A percentile compares a stretch with the other conserved stretches of the same genome.
Evolutionary conservation across 768 basidiomycete genomes (phyloP).

Genomic region (Melanogaster broomeanus): DNA sequence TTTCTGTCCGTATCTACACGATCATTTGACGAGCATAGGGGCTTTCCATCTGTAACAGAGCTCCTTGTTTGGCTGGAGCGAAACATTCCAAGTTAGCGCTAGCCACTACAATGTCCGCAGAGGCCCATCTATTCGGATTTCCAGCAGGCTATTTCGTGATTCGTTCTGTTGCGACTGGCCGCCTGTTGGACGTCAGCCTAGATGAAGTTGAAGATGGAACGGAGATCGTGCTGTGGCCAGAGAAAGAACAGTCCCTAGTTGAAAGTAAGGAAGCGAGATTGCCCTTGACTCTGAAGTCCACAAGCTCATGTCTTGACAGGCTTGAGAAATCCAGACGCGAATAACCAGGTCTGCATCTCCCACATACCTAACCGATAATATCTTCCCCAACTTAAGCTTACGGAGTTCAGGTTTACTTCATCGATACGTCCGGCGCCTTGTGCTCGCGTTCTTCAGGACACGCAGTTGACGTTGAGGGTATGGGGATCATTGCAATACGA

Average conservation of each 20-base stretch:
- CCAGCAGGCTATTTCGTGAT: slow-evolving; percentile 44
- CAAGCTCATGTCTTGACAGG: slow-evolving; percentile 39
- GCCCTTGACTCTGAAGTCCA: slow-evolving; percentile 1
- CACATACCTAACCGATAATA: neutral
- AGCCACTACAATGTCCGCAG: slow-evolving; percentile 7
- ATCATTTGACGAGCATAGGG: neutral
- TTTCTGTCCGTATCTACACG: too few species aligned
- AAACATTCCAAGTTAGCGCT: neutral
- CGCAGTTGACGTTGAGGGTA: slow-evolving; percentile 80
- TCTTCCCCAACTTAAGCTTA: neutral
- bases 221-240: slow-evolving; percentile 63
- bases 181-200: slow-evolving; percentile 37
- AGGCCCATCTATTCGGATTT: slow-evolving; percentile 33
- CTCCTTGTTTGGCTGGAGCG: neutral
- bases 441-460: slow-evolving; percentile 81
- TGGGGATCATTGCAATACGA: slow-evolving; percentile 5
- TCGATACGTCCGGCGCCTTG: slow-evolving; percentile 73
- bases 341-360: slow-evolving; percentile 62
- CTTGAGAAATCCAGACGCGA: slow-evolving; percentile 64
- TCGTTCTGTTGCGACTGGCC: slow-evolving; percentile 36
- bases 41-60: neutral
- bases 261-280: slow-evolving; percentile 53
- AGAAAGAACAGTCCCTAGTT: slow-evolving; percentile 75
- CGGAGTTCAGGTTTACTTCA: slow-evolving; percentile 70
- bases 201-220: slow-evolving; percentile 39